A percentile compares a stretch with the other conserved stretches of the same genome.
These are phyloP conservation scores for Bromus sterilis DNA, from an alignment of 176 grass and related monocot species.

Conservation along the genomic window DNA sequence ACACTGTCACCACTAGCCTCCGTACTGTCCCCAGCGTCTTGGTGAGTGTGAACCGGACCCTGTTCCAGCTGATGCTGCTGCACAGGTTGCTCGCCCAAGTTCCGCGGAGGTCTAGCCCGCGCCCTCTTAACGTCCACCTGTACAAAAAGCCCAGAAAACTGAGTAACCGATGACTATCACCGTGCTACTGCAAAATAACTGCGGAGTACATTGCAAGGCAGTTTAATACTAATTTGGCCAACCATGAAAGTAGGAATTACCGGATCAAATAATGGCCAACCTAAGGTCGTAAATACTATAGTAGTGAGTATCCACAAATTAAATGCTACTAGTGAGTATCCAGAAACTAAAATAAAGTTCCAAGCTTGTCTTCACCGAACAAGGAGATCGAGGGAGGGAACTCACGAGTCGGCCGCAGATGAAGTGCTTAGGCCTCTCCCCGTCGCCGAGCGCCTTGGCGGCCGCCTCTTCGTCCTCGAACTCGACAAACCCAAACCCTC, in stretches of 20 bases:
- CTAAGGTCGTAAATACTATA: not conserved
- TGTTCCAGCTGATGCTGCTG: constrained; percentile 23
- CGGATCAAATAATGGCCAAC: not conserved
- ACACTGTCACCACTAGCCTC: not conserved
- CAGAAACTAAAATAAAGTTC: not conserved
- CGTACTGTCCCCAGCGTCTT: not conserved
- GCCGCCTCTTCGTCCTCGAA: constrained; percentile 15
- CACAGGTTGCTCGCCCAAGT: not conserved
- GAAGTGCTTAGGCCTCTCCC: constrained; percentile 33
- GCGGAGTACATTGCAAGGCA: not conserved
- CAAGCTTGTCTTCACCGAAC: too few species aligned
- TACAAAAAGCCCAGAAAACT: not conserved
- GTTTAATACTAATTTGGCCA: not conserved
- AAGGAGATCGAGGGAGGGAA: constrained; percentile 5
- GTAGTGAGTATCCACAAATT: too few species aligned
- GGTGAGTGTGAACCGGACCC: not conserved
- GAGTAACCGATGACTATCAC: not conserved
- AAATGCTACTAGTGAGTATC: too few species aligned
- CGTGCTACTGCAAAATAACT: not conserved
- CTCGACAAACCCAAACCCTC: constrained; percentile 33
- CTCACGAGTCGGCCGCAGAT: constrained; percentile 50
- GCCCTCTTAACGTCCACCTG: constrained; percentile 75
- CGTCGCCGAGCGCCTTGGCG: constrained; percentile 41
- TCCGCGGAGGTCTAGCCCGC: constrained; percentile 33
- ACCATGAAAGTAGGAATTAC: not conserved